A percentile compares a stretch with the other conserved stretches of the same genome.
Evolutionary conservation across 345 rosid genomes (phyloP).

Genomic region (Corymbia maculata): DNA sequence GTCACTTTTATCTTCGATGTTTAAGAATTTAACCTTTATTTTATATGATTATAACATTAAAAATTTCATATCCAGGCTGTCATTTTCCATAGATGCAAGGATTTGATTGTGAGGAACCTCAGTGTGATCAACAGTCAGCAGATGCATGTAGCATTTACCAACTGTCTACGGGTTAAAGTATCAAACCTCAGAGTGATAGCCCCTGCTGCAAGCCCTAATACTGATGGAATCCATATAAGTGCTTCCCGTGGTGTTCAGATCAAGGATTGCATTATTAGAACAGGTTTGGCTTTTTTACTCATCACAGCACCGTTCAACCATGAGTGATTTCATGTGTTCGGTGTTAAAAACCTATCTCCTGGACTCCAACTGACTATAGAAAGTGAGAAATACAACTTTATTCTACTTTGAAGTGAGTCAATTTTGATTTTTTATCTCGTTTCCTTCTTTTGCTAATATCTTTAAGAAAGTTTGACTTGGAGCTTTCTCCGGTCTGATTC

Average conservation of each 20-base stretch:
- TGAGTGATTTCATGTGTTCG: background rate
- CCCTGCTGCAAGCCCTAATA: conserved; percentile 74
- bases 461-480: background rate
- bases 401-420: background rate
- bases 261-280: conserved; percentile 41
- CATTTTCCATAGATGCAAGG: conserved; percentile 79
- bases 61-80: conserved; percentile 43
- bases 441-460: background rate
- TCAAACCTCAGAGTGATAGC: conserved; percentile 45
- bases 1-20: background rate
- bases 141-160: conserved; percentile 73
- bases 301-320: background rate
- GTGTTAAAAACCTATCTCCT: background rate
- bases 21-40: background rate
- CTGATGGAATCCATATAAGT: conserved; percentile 89
- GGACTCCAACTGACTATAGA: background rate
- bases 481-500: background rate
- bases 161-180: conserved; percentile 43
- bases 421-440: background rate
- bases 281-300: conserved; percentile 35
- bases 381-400: background rate
- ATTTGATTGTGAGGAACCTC: conserved; percentile 48
- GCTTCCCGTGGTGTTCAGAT: conserved; percentile 54
- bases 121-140: conserved; percentile 52
- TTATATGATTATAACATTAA: background rate